Percentiles rank a stretch among this genome's conserved stretches.
Conservation (phyloP, 495 filamentous ascomycete species). For the Thermochaetoides thermophila region DNA sequence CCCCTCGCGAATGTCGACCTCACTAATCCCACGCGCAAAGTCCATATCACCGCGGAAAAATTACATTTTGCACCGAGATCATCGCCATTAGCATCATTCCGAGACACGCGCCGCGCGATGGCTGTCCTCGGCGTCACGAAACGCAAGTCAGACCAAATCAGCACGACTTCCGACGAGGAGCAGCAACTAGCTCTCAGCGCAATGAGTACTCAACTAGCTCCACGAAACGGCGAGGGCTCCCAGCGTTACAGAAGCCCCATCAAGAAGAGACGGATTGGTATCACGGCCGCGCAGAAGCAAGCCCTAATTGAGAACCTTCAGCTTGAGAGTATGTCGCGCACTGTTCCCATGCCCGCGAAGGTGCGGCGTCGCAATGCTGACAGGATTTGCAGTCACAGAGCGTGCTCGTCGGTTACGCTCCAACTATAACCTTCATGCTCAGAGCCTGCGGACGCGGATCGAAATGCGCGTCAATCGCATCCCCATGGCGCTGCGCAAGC, state of each 20-base stretch:
- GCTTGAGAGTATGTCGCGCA: slow-evolving; percentile 58
- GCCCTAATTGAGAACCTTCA: slow-evolving; percentile 85
- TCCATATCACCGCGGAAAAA: neutral
- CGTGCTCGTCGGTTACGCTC: slow-evolving; percentile 80
- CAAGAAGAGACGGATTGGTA: slow-evolving; percentile 43
- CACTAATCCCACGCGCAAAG: neutral
- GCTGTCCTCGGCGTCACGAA: slow-evolving; percentile 26
- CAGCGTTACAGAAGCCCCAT: slow-evolving; percentile 41
- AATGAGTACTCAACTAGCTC: slow-evolving; percentile 22
- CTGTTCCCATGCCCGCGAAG: neutral
- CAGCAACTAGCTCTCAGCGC: slow-evolving; percentile 13
- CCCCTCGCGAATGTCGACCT: neutral
- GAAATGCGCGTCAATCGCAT: slow-evolving; percentile 94
- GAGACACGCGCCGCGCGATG: neutral
- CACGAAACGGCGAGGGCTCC: slow-evolving; percentile 26
- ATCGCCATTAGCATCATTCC: neutral
- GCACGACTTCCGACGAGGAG: slow-evolving; percentile 20
- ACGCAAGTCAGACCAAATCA: slow-evolving; percentile 42
- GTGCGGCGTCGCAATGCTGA: slow-evolving; percentile 7
- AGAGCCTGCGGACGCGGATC: slow-evolving; percentile 69
- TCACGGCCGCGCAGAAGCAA: slow-evolving; percentile 72
- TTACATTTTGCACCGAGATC: neutral
- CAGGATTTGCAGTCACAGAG: slow-evolving; percentile 55
- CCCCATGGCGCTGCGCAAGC: slow-evolving; percentile 60
- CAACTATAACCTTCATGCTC: slow-evolving; percentile 76